Evolutionary conservation across 2,329 filamentous ascomycete genomes (phyloP).

Genomic region (Apiospora rasikravindrae): DNA sequence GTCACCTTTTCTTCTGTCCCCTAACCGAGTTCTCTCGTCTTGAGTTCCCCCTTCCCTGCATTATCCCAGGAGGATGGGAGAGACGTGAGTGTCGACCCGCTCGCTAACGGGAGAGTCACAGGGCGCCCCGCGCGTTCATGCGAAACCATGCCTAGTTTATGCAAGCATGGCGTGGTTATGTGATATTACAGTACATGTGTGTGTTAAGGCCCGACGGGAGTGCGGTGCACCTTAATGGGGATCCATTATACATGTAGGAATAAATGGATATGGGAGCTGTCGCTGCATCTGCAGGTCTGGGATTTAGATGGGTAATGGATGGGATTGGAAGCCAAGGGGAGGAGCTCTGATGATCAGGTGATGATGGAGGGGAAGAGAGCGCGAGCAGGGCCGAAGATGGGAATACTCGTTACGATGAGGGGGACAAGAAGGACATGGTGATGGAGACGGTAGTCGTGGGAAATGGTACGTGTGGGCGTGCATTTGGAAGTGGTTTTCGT

Average conservation of each 20-base stretch:
- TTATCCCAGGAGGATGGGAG: neutral
- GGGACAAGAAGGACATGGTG: no score
- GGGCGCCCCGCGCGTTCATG: constrained; percentile 11
- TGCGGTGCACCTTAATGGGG: neutral
- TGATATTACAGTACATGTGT: neutral
- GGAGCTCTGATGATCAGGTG: no score
- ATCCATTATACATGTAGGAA: neutral
- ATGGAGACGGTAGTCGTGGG: no score
- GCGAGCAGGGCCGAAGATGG: no score
- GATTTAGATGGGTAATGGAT: neutral
- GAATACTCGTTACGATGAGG: no score
- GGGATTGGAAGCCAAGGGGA: neutral
- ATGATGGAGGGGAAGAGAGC: no score
- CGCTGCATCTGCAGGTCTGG: neutral
- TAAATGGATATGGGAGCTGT: neutral
- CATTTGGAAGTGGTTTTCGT: no score
- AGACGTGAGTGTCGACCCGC: neutral
- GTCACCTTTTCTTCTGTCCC: neutral
- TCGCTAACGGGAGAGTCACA: neutral
- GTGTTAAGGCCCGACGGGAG: neutral
- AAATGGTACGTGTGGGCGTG: no score
- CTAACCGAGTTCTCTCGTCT: neutral
- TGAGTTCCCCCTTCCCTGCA: neutral
- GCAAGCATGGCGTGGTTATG: neutral
- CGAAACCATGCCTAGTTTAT: neutral